phyloP scores from a whole-genome alignment of 225 moss, liverwort and hornwort genomes.

The Takakia lepidozioides region DNA sequence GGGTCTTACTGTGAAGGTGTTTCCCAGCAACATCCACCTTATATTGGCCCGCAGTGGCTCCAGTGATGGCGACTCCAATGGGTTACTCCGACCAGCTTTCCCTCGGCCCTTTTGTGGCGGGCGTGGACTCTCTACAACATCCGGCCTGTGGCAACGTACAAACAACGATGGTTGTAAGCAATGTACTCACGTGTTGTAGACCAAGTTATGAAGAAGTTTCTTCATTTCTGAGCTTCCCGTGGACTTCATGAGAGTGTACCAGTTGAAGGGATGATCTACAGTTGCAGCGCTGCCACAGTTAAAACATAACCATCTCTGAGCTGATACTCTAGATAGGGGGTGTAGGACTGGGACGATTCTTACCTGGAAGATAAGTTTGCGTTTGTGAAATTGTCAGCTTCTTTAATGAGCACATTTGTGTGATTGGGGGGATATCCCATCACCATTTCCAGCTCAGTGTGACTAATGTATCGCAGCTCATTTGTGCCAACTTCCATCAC shows the following conservation, averaged over 20 bases:
- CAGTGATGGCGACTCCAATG: not conserved
- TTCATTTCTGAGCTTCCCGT: no score
- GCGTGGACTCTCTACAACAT: conserved; percentile 13
- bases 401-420: conserved; percentile 43
- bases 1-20: conserved; percentile 45
- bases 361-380: no score
- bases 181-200: no score
- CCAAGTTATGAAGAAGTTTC: no score
- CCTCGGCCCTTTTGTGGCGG: conserved; percentile 7
- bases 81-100: conserved; percentile 8
- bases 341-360: no score
- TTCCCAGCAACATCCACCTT: conserved; percentile 46
- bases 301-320: no score
- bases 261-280: no score
- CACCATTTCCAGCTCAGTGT: conserved; percentile 65
- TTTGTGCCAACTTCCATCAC: conserved; percentile 73
- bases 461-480: conserved; percentile 61
- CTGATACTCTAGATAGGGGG: no score
- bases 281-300: no score
- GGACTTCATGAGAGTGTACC: no score
- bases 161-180: no score
- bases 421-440: conserved; percentile 79
- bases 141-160: no score
- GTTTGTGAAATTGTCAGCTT: conserved; percentile 22
- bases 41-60: conserved; percentile 35